Base-by-base conservation (phyloP, 2,329 filamentous ascomycete species). In the Ophiostoma australiae region DNA sequence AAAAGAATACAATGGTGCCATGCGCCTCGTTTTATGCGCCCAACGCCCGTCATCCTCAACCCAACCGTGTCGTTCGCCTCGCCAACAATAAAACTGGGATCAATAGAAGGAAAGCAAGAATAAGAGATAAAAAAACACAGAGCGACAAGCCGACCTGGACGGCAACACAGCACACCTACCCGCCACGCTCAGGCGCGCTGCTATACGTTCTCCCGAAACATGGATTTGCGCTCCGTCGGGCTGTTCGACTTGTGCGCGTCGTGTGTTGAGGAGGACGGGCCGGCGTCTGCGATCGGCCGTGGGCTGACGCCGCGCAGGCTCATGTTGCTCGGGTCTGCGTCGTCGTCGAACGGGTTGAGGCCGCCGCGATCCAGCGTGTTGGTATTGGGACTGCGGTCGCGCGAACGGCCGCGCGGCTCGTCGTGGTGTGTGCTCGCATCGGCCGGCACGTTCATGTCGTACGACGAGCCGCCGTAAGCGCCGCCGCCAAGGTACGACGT, bases 261-360 rank as follows among this genome's bases (percentile, higher is more conserved):
- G 71, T 80, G 79, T 17, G 41, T 33, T 17, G 77, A 75, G 61
- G 73, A 74, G 7, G 77, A 75, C 61, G 73, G 75, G 39, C 72
- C 74, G 5, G 79, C 80, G 68, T 88, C 83, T 6, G 8, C 20
- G 75, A 91, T 86, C n/a, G 92, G 92, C 74, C 91, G 80, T 3
- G 92, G 91, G 78, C 91, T 94, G 39, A 94, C 88, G 35, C 90
- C 91, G 70, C 91, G 81, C 79, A 92, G 76, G 77, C 83, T 86
- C 71, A 87, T 77, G 76, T 86, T 86, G 73, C 87, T 89, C 73
- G 84, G 82, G 78, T 88, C 88, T 4, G 82, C 89, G 39, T 87
- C 84, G 69, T 81, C 76, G 70, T 89, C 90, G 77, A 94, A 94
- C 0, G 91, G 91, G 78, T 94, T 75, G 75, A 73, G 81, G 81